Percentiles rank a stretch among this genome's conserved stretches.
Conservation (phyloP, 495 filamentous ascomycete species). For the Penicillium canescens region DNA sequence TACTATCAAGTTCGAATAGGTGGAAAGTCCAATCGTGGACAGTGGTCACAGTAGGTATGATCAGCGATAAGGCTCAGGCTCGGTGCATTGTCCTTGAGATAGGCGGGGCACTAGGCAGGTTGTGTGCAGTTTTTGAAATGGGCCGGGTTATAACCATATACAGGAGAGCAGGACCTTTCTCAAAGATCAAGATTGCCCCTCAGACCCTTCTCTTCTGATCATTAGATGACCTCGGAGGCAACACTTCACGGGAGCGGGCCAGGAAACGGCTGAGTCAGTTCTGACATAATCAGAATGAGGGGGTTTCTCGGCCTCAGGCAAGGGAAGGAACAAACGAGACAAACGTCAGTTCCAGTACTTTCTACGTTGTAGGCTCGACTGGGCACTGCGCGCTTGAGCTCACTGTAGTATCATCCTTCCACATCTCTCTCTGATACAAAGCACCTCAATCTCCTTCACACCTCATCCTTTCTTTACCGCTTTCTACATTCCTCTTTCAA, state of each 20-base stretch:
- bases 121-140: neutral
- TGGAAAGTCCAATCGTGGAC: neutral
- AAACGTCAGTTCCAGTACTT: constrained; percentile 45
- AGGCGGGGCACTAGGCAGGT: constrained; percentile 5
- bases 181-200: neutral
- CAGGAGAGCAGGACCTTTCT: neutral
- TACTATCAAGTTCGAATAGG: constrained; percentile 1
- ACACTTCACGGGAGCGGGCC: constrained; percentile 8
- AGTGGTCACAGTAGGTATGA: neutral
- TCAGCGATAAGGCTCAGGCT: constrained; percentile 5
- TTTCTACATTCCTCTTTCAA: constrained; percentile 8
- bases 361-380: constrained; percentile 23
- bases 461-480: neutral
- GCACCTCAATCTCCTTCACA: constrained; percentile 9
- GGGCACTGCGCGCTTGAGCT: constrained; percentile 3
- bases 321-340: constrained; percentile 29
- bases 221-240: constrained; percentile 3
- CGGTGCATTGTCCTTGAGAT: constrained; percentile 12
- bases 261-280: constrained; percentile 14
- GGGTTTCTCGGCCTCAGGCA: constrained; percentile 17
- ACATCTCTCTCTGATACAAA: neutral
- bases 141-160: neutral
- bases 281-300: constrained; percentile 14
- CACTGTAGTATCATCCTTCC: constrained; percentile 7
- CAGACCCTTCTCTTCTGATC: neutral